Conservation (phyloP, 2,329 filamentous ascomycete species). For the Penicillium sp. region DNA sequence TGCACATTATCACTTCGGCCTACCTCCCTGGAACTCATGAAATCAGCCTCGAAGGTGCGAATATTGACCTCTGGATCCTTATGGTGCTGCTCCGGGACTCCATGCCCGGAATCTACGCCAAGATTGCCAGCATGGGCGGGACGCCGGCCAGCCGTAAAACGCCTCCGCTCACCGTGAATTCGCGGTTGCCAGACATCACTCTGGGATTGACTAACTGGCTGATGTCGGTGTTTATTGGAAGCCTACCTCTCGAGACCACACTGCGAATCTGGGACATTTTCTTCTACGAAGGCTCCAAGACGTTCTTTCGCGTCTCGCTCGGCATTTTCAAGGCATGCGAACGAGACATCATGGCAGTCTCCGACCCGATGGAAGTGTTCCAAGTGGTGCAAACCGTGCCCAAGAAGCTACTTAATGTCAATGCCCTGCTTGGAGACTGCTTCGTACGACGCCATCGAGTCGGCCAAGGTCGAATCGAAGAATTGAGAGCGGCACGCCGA, state of each 20-base stretch:
- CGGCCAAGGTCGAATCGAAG: slow-evolving; percentile 75
- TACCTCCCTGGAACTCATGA: slow-evolving; percentile 91
- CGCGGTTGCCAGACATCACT: slow-evolving; percentile 77
- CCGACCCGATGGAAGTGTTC: slow-evolving; percentile 92
- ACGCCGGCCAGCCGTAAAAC: slow-evolving; percentile 36
- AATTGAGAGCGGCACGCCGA: slow-evolving; percentile 65
- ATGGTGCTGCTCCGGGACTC: slow-evolving; percentile 81
- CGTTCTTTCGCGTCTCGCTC: slow-evolving; percentile 84
- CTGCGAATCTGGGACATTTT: slow-evolving; percentile 93
- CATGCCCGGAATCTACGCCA: slow-evolving; percentile 78
- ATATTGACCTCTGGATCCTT: slow-evolving; percentile 87
- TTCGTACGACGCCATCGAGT: slow-evolving; percentile 75
- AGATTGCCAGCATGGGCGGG: slow-evolving; percentile 68
- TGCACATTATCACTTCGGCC: slow-evolving; percentile 84
- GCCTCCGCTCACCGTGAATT: slow-evolving; percentile 41
- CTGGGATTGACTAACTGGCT: slow-evolving; percentile 95
- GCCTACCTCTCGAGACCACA: slow-evolving; percentile 83
- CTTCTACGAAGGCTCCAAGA: slow-evolving; percentile 92
- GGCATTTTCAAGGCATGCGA: slow-evolving; percentile 89
- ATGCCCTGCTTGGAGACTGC: slow-evolving; percentile 74
- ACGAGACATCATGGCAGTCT: slow-evolving; percentile 69
- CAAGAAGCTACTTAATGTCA: slow-evolving; percentile 74
- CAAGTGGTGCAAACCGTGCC: slow-evolving; percentile 87
- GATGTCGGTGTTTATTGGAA: slow-evolving; percentile 95
- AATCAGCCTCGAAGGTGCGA: slow-evolving; percentile 81